Conservation (phyloP, 208 protist genomes). For the Acanthamoeba healyi region DNA sequence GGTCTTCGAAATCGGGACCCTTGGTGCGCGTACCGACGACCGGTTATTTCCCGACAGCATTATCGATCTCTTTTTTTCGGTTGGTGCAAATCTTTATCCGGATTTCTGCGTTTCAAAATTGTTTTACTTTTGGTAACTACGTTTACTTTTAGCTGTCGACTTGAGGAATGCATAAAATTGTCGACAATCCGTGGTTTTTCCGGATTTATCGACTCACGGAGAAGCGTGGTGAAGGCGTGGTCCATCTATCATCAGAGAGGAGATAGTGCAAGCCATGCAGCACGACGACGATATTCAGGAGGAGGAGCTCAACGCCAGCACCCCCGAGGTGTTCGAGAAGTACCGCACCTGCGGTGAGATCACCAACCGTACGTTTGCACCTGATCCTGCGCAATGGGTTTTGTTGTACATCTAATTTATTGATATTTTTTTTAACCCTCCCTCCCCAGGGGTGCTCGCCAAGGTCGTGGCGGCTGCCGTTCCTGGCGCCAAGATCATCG, state of each 20-base stretch:
- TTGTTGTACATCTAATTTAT: neutral
- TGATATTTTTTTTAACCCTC: no score
- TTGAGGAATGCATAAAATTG: no score
- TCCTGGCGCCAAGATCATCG: conserved; percentile 91
- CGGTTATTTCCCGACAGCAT: neutral
- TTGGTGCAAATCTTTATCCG: no score
- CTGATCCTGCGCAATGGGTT: no score
- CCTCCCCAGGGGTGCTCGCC: conserved; percentile 91
- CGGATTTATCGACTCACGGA: neutral
- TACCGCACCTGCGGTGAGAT: conserved; percentile 54
- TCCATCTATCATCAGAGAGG: no score
- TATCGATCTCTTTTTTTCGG: neutral
- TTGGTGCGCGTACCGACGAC: neutral
- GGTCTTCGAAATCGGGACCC: neutral
- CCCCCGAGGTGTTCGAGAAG: conserved; percentile 66
- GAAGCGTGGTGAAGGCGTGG: no score
- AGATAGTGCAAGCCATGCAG: neutral
- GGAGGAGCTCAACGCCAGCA: conserved; percentile 67
- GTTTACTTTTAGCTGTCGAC: no score
- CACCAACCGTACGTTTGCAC: conserved; percentile 47
- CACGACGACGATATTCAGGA: conserved; percentile 59
- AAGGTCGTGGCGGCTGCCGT: conserved; percentile 92
- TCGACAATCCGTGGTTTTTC: neutral
- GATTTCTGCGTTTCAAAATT: no score
- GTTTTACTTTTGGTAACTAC: no score